Conservation (phyloP, 192 early-diverging fungal species). For the Coemansia sp. region DNA sequence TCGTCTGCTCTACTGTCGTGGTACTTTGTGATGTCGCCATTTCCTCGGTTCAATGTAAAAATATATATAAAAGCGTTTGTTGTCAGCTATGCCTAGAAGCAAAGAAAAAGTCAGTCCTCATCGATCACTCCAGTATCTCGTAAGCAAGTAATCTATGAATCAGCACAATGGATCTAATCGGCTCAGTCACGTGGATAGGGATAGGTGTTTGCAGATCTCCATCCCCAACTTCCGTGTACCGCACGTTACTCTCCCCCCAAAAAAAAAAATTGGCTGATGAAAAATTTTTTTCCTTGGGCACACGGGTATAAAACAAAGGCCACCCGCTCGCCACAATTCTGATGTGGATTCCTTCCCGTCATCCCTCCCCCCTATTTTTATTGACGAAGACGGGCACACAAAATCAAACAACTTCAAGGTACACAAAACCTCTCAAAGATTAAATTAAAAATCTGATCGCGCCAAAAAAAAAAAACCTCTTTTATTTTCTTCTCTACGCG, state of each 20-base stretch:
- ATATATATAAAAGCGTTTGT: not conserved
- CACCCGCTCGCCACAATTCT: not conserved
- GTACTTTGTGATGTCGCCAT: not conserved
- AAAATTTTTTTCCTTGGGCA: conserved; percentile 12
- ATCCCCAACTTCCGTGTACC: not conserved
- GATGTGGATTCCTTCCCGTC: conserved; percentile 47
- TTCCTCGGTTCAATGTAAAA: not conserved
- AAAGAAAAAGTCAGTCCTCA: not conserved
- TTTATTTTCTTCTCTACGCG: not conserved
- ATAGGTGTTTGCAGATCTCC: not conserved
- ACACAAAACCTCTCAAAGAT: not conserved
- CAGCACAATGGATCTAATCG: not conserved
- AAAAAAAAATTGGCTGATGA: not conserved
- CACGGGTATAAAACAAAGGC: conserved; percentile 33
- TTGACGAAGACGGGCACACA: conserved; percentile 34
- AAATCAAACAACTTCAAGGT: conserved; percentile 19
- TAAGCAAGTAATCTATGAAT: not conserved
- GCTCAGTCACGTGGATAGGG: not conserved
- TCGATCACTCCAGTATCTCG: not conserved
- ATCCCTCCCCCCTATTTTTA: conserved; percentile 20
- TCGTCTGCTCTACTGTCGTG: conserved; percentile 3
- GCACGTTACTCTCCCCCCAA: not conserved
- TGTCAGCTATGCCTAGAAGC: not conserved
- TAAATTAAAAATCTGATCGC: not conserved
- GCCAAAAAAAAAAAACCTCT: not conserved